phyloP scores from a whole-genome alignment of 2,329 filamentous ascomycete species.

The Colletotrichum eremochloae region DNA sequence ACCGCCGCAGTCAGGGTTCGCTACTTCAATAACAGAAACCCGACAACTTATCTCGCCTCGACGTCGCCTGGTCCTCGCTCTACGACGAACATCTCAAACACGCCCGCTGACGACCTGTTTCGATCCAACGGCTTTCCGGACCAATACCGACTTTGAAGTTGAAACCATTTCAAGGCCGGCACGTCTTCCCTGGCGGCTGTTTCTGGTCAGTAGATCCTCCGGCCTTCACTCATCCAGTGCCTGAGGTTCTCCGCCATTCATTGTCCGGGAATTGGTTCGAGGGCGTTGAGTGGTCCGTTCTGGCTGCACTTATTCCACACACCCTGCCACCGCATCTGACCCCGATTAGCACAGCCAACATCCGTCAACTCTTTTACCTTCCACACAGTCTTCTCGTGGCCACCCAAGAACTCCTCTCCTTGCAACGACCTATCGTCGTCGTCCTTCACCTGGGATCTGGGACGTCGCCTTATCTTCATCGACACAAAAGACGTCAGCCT shows the following conservation, averaged over 20 bases:
- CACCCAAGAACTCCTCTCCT: conserved; percentile 5
- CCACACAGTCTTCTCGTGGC: conserved; percentile 16
- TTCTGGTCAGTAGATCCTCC: conserved; percentile 24
- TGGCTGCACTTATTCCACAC: conserved; percentile 36
- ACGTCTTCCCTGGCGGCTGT: conserved; percentile 1
- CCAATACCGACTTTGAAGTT: neutral
- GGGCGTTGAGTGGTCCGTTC: conserved; percentile 36
- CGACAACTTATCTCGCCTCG: neutral
- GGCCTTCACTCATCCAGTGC: conserved; percentile 18
- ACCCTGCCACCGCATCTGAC: conserved; percentile 36
- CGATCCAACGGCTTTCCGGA: neutral
- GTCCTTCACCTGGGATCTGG: neutral
- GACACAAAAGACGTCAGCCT: neutral
- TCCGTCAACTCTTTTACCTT: conserved; percentile 15
- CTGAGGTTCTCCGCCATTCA: conserved; percentile 34
- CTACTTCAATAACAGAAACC: conserved; percentile 8
- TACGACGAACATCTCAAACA: neutral
- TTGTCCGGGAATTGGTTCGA: conserved; percentile 15
- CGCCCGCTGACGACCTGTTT: neutral
- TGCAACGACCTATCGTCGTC: conserved; percentile 2
- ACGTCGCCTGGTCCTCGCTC: neutral
- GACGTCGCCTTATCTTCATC: neutral
- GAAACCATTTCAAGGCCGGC: neutral
- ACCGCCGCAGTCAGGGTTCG: neutral
- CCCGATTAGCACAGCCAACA: conserved; percentile 33